Conservation (phyloP, 176 grass and related monocot genomes). For the Oryza australiensis region DNA sequence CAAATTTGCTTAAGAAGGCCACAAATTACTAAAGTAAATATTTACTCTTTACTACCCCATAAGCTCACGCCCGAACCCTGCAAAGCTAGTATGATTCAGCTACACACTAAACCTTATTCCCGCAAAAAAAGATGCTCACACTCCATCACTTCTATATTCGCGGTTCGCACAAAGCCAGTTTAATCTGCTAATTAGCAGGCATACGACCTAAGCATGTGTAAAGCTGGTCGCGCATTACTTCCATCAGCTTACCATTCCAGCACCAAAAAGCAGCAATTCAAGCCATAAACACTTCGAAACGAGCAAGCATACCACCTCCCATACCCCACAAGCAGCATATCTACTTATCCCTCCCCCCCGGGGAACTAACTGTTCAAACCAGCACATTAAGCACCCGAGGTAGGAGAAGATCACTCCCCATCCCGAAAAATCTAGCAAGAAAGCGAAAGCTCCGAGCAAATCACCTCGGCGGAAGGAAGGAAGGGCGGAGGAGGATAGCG, state of each 20-base stretch:
- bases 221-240: slow-evolving; percentile 24
- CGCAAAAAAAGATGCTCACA: neutral
- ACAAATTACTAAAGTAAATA: slow-evolving; percentile 4
- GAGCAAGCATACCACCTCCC: slow-evolving; percentile 10
- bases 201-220: slow-evolving; percentile 3
- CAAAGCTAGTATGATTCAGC: slow-evolving; percentile 23
- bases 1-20: slow-evolving; percentile 7
- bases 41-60: neutral
- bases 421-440: neutral
- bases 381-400: slow-evolving; percentile 3
- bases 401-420: slow-evolving; percentile 22
- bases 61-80: neutral
- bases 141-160: neutral
- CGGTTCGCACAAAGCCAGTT: neutral
- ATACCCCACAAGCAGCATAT: neutral
- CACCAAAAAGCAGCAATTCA: neutral
- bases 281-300: slow-evolving; percentile 27
- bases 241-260: slow-evolving; percentile 20
- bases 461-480: slow-evolving; percentile 35
- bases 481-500: neutral
- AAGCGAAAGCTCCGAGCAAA: slow-evolving; percentile 15
- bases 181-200: slow-evolving; percentile 19
- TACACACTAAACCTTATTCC: slow-evolving; percentile 20
- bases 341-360: neutral
- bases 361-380: slow-evolving; percentile 15